phyloP scores from a whole-genome alignment of 2,329 filamentous ascomycete species.

The Dactylella cylindrospora region DNA sequence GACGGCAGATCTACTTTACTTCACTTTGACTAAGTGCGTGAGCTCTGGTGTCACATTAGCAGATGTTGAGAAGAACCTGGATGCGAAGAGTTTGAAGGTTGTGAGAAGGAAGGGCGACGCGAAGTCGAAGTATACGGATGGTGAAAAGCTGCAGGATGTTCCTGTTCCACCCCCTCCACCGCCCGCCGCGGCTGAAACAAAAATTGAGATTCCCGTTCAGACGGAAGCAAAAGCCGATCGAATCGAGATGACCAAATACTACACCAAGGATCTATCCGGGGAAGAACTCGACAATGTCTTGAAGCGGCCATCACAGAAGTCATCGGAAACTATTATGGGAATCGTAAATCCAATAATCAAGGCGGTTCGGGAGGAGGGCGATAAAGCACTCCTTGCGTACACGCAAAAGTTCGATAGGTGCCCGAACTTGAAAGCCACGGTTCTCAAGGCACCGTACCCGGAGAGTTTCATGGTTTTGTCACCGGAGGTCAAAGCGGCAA shows the following conservation, averaged over 20 bases:
- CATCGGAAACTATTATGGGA: conserved; percentile 87
- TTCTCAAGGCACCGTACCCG: conserved; percentile 86
- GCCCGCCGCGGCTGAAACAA: background rate
- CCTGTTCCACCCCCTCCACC: conserved; percentile 6
- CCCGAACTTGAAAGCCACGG: conserved; percentile 82
- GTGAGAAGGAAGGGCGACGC: conserved; percentile 91
- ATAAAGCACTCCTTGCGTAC: conserved; percentile 84
- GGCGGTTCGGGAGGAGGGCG: conserved; percentile 77
- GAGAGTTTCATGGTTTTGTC: conserved; percentile 80
- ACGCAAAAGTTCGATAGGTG: conserved; percentile 99
- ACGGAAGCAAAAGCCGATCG: conserved; percentile 47
- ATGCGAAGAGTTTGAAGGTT: conserved; percentile 92
- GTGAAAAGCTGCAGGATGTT: conserved; percentile 59
- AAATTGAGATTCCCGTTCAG: conserved; percentile 1
- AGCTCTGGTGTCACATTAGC: conserved; percentile 79
- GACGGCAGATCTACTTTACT: conserved; percentile 93
- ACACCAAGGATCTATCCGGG: conserved; percentile 65
- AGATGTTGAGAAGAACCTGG: conserved; percentile 88
- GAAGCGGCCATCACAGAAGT: conserved; percentile 87
- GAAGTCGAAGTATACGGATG: conserved; percentile 87
- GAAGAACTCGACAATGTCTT: conserved; percentile 72
- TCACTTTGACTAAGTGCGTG: conserved; percentile 86
- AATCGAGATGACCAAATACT: conserved; percentile 80
- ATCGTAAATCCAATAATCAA: conserved; percentile 91
- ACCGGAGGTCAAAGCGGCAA: conserved; percentile 82